Evolutionary conservation across 163 green algal species (phyloP).

Genomic region (Scenedesmus sp.): DNA sequence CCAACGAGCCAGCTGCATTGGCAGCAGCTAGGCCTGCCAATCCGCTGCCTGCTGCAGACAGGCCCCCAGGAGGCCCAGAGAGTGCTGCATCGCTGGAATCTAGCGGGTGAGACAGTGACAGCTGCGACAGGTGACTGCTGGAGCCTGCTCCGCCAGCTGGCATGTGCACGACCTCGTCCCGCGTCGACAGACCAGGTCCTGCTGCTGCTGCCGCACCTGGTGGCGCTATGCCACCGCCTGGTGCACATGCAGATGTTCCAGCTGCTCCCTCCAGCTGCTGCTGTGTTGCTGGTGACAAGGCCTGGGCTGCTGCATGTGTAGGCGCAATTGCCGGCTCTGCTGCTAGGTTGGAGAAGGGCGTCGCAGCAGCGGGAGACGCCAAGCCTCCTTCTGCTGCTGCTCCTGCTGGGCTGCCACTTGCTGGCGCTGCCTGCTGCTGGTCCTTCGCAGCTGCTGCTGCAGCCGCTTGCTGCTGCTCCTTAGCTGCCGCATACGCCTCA

Average conservation of each 20-base stretch:
- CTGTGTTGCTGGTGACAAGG: neutral
- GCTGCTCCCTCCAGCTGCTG: neutral
- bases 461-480: conserved; percentile 5
- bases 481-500: conserved; percentile 49
- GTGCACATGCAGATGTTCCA: neutral
- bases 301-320: neutral
- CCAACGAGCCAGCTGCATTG: neutral
- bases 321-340: neutral
- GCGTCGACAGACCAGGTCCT: conserved; percentile 22
- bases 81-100: neutral
- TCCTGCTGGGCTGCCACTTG: neutral
- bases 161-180: conserved; percentile 49
- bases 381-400: neutral
- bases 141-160: neutral
- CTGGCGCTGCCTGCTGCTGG: neutral
- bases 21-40: neutral
- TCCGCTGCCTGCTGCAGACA: neutral
- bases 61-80: neutral
- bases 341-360: neutral
- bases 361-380: neutral
- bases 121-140: conserved; percentile 38
- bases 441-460: conserved; percentile 29
- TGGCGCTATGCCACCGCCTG: neutral
- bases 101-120: neutral
- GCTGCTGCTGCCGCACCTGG: neutral